Evolutionary conservation across 768 basidiomycete genomes (phyloP), one percentile per base, ranked within the genome.

Genomic region (Lactarius hatsudake): DNA sequence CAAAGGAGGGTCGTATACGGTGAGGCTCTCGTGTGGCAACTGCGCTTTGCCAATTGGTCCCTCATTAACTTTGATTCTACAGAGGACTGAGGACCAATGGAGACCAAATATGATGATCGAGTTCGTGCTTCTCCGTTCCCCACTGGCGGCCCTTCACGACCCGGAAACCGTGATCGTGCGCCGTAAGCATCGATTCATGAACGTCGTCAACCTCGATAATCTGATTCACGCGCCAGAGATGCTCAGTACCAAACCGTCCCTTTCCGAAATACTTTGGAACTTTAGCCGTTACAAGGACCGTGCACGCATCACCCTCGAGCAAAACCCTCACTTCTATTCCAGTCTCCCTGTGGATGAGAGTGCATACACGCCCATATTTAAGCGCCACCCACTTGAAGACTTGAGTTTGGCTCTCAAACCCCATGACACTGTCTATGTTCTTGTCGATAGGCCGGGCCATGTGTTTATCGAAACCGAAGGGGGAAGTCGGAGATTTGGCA

Each of bases 221-320:
- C 65, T 66, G 2, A 66, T 36, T 13, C 26, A 6, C 17, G 28
- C 48, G 2, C 2, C 26, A 68, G 67, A 65, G 43, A 15, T 36
- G 28, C 59, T 68, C 28, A 17, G 63, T 34, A 1, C 26, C 43
- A 62, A 17, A 6, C 32, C 67, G 5, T n/a, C 12, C 6, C 26
- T 40, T 15, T 18, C 45, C 17, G 68, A 69, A 54, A 54, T 69
- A 26, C 15, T 66, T 9, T 69, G 68, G 68, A 69, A 66, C n/a
- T 66, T 69, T 38, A 45, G 45, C 48, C 61, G 61, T 10, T 58
- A 23, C 28, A 34, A 32, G n/a, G 66, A 34, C n/a, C 13, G 18
- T 8, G n/a, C 7, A 32, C 66, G 61, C 9, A 28, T 67, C 9
- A 67, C 61, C 8, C 61, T 67, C 17, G 28, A 57, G 56, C 45